A percentile compares a stretch with the other conserved stretches of the same genome.
Evolutionary conservation across 768 basidiomycete genomes (phyloP).

Genomic region (Pulveroboletus sp.): DNA sequence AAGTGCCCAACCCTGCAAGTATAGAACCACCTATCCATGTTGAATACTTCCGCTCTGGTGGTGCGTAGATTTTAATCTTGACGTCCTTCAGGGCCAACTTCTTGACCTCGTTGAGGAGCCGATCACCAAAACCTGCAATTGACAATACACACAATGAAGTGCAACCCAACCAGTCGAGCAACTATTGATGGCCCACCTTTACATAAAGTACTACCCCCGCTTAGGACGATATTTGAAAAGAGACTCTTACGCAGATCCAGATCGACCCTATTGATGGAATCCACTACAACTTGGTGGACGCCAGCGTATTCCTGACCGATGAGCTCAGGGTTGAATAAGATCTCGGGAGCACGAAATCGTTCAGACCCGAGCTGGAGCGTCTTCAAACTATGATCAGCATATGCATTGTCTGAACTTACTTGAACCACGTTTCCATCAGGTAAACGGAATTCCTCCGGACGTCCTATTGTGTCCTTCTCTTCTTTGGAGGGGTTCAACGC

Average conservation of each 20-base stretch:
- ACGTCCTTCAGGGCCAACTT: conserved; percentile 92
- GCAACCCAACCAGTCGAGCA: conserved; percentile 16
- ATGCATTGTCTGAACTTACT: conserved; percentile 41
- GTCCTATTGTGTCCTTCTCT: conserved; percentile 81
- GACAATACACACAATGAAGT: conserved; percentile 1
- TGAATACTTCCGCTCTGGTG: conserved; percentile 98
- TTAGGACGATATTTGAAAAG: conserved; percentile 95
- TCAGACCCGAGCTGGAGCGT: conserved; percentile 78
- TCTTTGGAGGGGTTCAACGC: conserved; percentile 91
- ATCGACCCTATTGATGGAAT: conserved; percentile 95
- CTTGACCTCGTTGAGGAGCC: conserved; percentile 94
- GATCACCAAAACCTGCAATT: conserved; percentile 83
- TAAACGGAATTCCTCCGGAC: conserved; percentile 83
- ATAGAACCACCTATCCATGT: conserved; percentile 98
- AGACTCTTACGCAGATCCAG: conserved; percentile 92
- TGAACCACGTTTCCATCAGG: conserved; percentile 94
- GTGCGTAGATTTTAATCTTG: conserved; percentile 98
- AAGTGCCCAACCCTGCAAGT: conserved; percentile 90
- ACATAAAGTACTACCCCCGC: conserved; percentile 94
- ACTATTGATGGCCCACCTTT: conserved; percentile 53
- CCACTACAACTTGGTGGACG: conserved; percentile 97
- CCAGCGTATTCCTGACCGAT: conserved; percentile 96
- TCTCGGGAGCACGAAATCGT: conserved; percentile 95
- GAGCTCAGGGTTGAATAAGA: conserved; percentile 95
- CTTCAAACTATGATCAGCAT: conserved; percentile 11